A percentile compares a stretch with the other conserved stretches of the same genome.
Conservation (phyloP, 2,329 filamentous ascomycete genomes). For the Colletotrichum cordylinicola region DNA sequence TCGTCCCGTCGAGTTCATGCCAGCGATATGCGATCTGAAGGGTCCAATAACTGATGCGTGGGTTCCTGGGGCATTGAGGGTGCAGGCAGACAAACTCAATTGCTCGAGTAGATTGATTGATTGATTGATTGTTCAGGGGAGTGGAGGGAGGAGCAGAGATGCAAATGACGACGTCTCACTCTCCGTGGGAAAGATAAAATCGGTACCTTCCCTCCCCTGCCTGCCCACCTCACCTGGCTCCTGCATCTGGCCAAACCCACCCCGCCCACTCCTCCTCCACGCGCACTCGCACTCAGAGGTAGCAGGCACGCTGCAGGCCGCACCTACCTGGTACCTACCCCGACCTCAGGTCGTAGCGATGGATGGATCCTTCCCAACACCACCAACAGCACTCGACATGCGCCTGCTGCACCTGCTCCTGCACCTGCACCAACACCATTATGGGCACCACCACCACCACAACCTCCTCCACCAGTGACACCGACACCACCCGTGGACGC, state of each 20-base stretch:
- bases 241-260: neutral
- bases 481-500: neutral
- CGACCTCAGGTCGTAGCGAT: conserved; percentile 9
- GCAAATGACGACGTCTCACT: neutral
- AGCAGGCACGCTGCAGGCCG: neutral
- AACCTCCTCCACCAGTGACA: neutral
- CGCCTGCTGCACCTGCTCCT: neutral
- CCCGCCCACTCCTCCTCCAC: neutral
- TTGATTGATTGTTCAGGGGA: neutral
- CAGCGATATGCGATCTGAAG: neutral
- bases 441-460: neutral
- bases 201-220: neutral
- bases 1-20: conserved; percentile 2
- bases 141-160: neutral
- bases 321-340: neutral
- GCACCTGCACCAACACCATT: conserved; percentile 4
- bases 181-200: neutral
- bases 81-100: neutral
- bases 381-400: neutral
- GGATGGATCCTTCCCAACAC: conserved; percentile 5
- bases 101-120: neutral
- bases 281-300: neutral
- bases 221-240: neutral
- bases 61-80: neutral
- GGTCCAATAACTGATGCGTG: neutral